Evolutionary conservation across 495 filamentous ascomycete genomes (phyloP).

Genomic region (Trichoderma orchidacearum): DNA sequence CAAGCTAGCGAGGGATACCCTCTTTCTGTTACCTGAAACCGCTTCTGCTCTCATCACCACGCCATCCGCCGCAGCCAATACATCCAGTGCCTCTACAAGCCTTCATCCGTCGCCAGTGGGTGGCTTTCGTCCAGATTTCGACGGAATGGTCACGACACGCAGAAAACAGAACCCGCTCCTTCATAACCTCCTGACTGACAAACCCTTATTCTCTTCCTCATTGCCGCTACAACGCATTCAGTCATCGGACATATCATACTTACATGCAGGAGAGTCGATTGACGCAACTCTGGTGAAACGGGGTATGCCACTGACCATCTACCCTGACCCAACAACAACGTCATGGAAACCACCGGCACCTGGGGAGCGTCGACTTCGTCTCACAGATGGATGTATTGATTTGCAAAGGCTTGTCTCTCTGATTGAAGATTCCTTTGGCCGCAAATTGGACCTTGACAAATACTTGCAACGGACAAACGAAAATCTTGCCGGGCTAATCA

Average conservation of each 20-base stretch:
- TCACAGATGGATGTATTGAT: constrained; percentile 71
- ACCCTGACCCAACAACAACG: constrained; percentile 49
- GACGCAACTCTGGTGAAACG: constrained; percentile 71
- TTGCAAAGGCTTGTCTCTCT: constrained; percentile 68
- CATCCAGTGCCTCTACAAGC: not conserved
- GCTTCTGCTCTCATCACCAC: constrained; percentile 83
- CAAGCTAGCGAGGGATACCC: constrained; percentile 45
- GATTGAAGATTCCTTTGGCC: constrained; percentile 88
- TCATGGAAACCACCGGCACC: constrained; percentile 54
- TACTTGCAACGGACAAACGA: constrained; percentile 68
- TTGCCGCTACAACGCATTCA: constrained; percentile 53
- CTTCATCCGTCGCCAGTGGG: constrained; percentile 22
- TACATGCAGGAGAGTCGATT: not conserved
- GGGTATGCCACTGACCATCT: constrained; percentile 76
- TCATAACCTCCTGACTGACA: constrained; percentile 92
- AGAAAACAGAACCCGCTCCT: constrained; percentile 82
- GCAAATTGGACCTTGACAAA: constrained; percentile 67
- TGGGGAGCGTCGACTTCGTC: constrained; percentile 35
- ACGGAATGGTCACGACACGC: constrained; percentile 58
- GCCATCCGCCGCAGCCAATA: constrained; percentile 62
- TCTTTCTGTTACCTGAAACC: constrained; percentile 69
- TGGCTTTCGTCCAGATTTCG: constrained; percentile 25
- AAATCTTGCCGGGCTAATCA: constrained; percentile 76
- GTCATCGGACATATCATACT: constrained; percentile 3
- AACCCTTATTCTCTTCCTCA: constrained; percentile 82